phyloP scores from a whole-genome alignment of 202 grass and related monocot species.

The Eragrostis tef region DNA sequence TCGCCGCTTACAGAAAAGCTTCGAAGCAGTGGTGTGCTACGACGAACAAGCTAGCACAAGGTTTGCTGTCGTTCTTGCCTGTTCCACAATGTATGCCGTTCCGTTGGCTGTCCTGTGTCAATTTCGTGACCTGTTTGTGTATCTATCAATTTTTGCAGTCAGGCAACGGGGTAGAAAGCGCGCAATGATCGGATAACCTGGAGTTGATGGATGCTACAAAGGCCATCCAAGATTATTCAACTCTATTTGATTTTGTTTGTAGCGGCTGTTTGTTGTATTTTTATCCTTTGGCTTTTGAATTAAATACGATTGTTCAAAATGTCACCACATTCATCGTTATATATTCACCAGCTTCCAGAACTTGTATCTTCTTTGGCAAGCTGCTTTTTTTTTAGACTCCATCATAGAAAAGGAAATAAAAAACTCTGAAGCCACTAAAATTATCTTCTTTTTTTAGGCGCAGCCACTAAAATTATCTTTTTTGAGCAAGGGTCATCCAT shows the following conservation, averaged over 20 bases:
- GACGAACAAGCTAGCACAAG: constrained; percentile 90
- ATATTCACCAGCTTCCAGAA: background rate
- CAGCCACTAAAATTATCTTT: too few relatives aligned
- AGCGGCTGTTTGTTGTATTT: background rate
- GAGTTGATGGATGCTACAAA: background rate
- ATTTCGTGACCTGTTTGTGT: background rate
- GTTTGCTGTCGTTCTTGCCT: constrained; percentile 24
- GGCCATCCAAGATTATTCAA: background rate
- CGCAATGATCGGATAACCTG: constrained; percentile 73
- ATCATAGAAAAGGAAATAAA: too few relatives aligned
- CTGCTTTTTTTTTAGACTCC: too few relatives aligned
- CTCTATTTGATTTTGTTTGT: background rate
- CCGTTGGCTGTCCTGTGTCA: background rate
- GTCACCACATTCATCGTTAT: background rate
- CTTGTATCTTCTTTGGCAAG: background rate
- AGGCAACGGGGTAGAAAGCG: constrained; percentile 82
- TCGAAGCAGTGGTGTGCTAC: constrained; percentile 94
- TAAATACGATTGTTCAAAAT: background rate
- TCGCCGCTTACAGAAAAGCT: constrained; percentile 71
- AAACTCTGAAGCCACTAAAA: too few relatives aligned
- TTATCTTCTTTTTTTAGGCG: too few relatives aligned
- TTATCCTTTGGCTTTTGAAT: background rate
- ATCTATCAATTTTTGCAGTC: constrained; percentile 48
- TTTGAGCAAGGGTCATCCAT: too few relatives aligned
- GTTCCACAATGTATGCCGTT: background rate